phyloP scores from a whole-genome alignment of 2,329 filamentous ascomycete species.

The Aspergillus sojae region DNA sequence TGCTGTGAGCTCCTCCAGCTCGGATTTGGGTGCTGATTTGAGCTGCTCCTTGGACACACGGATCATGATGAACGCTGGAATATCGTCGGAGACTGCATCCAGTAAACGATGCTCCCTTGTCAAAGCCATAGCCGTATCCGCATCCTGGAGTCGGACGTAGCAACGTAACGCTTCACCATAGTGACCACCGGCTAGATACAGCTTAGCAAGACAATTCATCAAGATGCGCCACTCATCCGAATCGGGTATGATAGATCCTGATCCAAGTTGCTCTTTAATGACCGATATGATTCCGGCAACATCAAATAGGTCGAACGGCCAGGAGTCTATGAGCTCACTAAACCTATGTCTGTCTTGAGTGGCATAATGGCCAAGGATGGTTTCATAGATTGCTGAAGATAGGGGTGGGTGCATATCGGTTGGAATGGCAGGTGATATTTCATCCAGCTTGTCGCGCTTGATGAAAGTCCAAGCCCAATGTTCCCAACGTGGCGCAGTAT shows the following conservation, averaged over 20 bases:
- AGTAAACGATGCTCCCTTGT: slow-evolving; percentile 89
- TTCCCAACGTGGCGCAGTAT: slow-evolving; percentile 82
- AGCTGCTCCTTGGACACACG: slow-evolving; percentile 75
- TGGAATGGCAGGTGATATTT: slow-evolving; percentile 84
- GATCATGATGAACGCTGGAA: slow-evolving; percentile 83
- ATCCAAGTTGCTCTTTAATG: slow-evolving; percentile 80
- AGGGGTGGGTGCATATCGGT: slow-evolving; percentile 77
- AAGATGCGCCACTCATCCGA: slow-evolving; percentile 87
- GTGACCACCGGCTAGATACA: slow-evolving; percentile 80
- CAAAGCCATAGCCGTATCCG: slow-evolving; percentile 81
- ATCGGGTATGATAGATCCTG: slow-evolving; percentile 73
- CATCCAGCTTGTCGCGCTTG: slow-evolving; percentile 81
- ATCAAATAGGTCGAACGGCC: slow-evolving; percentile 84
- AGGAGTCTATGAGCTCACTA: slow-evolving; percentile 75
- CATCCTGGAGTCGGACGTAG: slow-evolving; percentile 89
- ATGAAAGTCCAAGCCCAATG: slow-evolving; percentile 95
- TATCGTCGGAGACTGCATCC: slow-evolving; percentile 85
- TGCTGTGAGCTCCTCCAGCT: slow-evolving; percentile 76
- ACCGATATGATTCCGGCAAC: slow-evolving; percentile 73
- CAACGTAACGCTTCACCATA: slow-evolving; percentile 82
- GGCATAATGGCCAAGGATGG: slow-evolving; percentile 87
- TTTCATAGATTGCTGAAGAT: slow-evolving; percentile 81
- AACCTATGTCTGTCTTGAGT: slow-evolving; percentile 74
- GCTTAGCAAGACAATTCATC: slow-evolving; percentile 79
- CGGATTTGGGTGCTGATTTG: slow-evolving; percentile 64